Evolutionary conservation across 2,329 filamentous ascomycete genomes (phyloP), one percentile per base, ranked within the genome.

Genomic region (Cladosporium cucumerinum): DNA sequence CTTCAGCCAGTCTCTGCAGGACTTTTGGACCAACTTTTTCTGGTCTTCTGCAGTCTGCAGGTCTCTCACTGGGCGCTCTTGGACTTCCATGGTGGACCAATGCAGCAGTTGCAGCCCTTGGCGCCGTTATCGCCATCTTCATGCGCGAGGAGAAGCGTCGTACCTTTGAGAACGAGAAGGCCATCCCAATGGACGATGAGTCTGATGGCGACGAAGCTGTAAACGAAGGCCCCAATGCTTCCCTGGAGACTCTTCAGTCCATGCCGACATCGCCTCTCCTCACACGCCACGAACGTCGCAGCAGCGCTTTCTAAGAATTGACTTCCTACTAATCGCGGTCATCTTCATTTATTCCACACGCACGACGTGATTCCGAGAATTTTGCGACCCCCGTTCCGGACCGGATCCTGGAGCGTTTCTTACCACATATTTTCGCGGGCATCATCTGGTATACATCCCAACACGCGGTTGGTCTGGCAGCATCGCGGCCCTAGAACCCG

Each of bases 11-110:
- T 74, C 81, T 97, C 54, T 93, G 89, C 76, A 87, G 95, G 63
- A 93, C 93, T 0, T 89, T 97, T 67, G 94, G 94, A 0, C 95
- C 95, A 2, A 93, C 92, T 0, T 81, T 97, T 3, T 96, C 93
- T 3, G 95, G 95, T 1, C 81, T 93, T 30, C 84, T 98, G 26
- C 96, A 97, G 78, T 86, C 92, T 5, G 82, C 89, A 61, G 95
- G 95, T 59, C 84, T 96, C 39, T 84, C 87, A 69, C 84, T 88
- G 7, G 93, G 93, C 39, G 94, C 92, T 75, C 94, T 93, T 5
- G 93, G 93, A 23, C 82, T 97, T 36, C 90, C 93, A 0, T 99
- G 95, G 94, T 99, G 95, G 95, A 88, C 88, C 67, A 93, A 89
- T 69, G 92, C 90, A 10, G 72, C 90, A 3, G 87, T 97, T 34